A percentile compares a stretch with the other conserved stretches of the same genome.
Evolutionary conservation across 805 yeast genomes (phyloP).

Genomic region (Scheffersomyces spartinae): DNA sequence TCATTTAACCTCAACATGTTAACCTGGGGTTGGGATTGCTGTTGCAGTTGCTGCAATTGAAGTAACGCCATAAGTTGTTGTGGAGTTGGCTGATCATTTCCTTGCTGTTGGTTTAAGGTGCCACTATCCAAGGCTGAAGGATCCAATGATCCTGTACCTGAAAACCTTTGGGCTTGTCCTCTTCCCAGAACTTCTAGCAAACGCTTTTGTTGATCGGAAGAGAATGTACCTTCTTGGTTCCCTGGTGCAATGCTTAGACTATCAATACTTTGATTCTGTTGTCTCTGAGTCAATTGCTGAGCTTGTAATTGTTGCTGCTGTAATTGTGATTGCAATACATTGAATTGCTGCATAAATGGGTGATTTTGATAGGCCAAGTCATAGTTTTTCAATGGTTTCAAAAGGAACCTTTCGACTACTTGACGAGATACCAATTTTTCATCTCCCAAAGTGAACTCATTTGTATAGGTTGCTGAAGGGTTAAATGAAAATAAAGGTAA

Average conservation of each 20-base stretch:
- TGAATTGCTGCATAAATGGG: slow-evolving; percentile 25
- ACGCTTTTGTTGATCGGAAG: no score
- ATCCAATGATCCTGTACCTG: no score
- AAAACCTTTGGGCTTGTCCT: no score
- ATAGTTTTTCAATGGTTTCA: slow-evolving; percentile 32
- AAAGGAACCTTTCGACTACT: slow-evolving; percentile 28
- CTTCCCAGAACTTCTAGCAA: no score
- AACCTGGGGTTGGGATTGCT: slow-evolving; percentile 12
- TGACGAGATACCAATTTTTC: slow-evolving; percentile 25
- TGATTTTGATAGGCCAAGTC: slow-evolving; percentile 35
- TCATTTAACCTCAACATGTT: slow-evolving; percentile 19
- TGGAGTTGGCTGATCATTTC: slow-evolving; percentile 14
- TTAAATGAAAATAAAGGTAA: slow-evolving; percentile 44
- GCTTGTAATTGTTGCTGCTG: slow-evolving; percentile 20
- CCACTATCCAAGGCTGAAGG: no score
- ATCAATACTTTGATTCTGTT: slow-evolving; percentile 6
- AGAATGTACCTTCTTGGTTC: no score
- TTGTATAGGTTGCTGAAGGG: slow-evolving; percentile 11
- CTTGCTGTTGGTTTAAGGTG: slow-evolving; percentile 16
- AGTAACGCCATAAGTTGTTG: slow-evolving; percentile 9
- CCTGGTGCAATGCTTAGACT: neutral
- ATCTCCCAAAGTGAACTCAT: slow-evolving; percentile 22
- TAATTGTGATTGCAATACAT: slow-evolving; percentile 17
- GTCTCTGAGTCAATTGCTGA: slow-evolving; percentile 15
- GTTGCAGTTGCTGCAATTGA: slow-evolving; percentile 22